phyloP scores from a whole-genome alignment of 805 yeast genomes.

The Kodamaea laetipori region DNA sequence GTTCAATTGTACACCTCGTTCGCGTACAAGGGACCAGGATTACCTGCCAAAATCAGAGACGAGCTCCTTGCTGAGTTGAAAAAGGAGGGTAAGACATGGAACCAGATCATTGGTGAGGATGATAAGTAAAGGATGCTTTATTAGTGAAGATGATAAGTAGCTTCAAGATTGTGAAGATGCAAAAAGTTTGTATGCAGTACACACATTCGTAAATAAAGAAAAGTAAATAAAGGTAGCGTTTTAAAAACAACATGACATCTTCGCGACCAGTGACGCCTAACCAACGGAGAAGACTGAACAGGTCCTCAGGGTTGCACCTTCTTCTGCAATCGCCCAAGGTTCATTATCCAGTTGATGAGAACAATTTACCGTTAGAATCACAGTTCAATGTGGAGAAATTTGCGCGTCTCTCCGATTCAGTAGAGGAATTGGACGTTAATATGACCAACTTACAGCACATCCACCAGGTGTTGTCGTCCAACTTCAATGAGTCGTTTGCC shows the following conservation, averaged over 20 bases:
- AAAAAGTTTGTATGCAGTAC: background rate
- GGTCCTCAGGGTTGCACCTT: constrained; percentile 26
- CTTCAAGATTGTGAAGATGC: background rate
- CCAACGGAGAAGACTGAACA: constrained; percentile 20
- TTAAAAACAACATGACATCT: constrained; percentile 16
- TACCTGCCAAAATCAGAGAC: constrained; percentile 50
- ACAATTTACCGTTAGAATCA: constrained; percentile 45
- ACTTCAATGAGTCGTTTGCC: constrained; percentile 77
- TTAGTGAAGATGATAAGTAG: background rate
- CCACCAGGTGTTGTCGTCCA: constrained; percentile 59
- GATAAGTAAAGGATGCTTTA: constrained; percentile 26
- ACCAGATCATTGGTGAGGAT: constrained; percentile 71
- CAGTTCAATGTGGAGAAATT: constrained; percentile 42
- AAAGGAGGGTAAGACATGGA: constrained; percentile 83
- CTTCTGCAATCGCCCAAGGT: constrained; percentile 44
- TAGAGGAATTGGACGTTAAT: constrained; percentile 59
- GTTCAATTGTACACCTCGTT: constrained; percentile 86
- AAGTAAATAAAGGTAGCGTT: background rate
- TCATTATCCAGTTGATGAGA: constrained; percentile 46
- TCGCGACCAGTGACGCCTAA: constrained; percentile 28
- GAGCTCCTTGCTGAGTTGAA: constrained; percentile 50
- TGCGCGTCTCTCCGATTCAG: constrained; percentile 48
- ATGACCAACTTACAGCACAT: constrained; percentile 57
- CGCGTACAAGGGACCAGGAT: constrained; percentile 91
- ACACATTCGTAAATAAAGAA: background rate